Evolutionary conservation across 2,329 filamentous ascomycete genomes (phyloP), one percentile per base, ranked within the genome.

Genomic region (Colletotrichum falcatum): DNA sequence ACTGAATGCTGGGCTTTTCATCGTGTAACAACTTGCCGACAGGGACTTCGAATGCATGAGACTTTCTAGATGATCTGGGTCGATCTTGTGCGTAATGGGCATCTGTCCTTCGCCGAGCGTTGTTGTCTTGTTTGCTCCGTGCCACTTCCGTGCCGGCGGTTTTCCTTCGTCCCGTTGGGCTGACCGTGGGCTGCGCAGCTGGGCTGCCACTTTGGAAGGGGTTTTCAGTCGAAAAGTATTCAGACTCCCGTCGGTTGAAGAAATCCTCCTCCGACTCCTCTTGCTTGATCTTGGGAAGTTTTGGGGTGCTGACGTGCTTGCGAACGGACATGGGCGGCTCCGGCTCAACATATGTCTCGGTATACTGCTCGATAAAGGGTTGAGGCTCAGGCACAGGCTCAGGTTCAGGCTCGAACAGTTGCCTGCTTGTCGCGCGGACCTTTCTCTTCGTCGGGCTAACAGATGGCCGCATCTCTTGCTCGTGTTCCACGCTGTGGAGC

Each of bases 141-240:
- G 18, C 64, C 14, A n/a, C 44, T n/a, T 56, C 56, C 20, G 42
- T n/a, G 11, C 79, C 83, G 2, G 80, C 77, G n/a, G 85, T 86
- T 75, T 84, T 85, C 73, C 87, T 83, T 51, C 87, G 85, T 69
- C 82, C 81, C 73, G 78, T 82, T 28, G 87, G 82, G 35, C 84
- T 83, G 78, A 83, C 84, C 35, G 85, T 81, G 1, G 81, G 79
- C n/a, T 83, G 78, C 7, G 87, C 81, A 1, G 93, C 91, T 12
- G 93, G 92, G 79, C 91, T 92, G 49, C 94, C 92, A 77, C 92
- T 93, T 79, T 98, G 95, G 78, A 98, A 98, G 0, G 95, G 95
- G 76, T 98, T 98, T 64, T 91, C 88, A 1, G 92, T 94, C 80
- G 98, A 98, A 39, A 92, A 91, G 76, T 87, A 92, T 81, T 28